Base-by-base conservation (phyloP, 2,329 filamentous ascomycete species). In the Fusarium dimerum region DNA sequence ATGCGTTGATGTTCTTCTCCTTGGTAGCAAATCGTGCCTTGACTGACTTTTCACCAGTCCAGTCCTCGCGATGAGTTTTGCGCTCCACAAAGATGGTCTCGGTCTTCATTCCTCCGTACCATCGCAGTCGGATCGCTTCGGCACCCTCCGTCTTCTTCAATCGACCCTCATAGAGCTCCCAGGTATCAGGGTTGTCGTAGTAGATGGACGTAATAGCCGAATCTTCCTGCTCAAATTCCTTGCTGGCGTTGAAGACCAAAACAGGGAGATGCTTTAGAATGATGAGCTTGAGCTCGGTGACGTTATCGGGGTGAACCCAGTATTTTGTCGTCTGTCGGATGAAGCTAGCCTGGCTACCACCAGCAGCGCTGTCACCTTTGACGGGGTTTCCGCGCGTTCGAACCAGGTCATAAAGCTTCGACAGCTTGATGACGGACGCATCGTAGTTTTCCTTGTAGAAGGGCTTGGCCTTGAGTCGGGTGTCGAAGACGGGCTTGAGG, bases 381-480 rank as follows among this genome's bases (percentile, higher is more conserved):
- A 91, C 86, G 0, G 94, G 94, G 69, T 95, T 93, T 52, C 94
- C 94, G 62, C 93, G 84, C 3, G 93, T 99, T 50, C 94, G 86
- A 15, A 97, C 94, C 40, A 95, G 81, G 71, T 99, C 93, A 77
- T 97, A 99, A 50, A 97, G 84, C 73, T 88, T 93, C 18, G 94
- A 99, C 32, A 99, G 84, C 74, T 95, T 92, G 57, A 97, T 88
- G 36, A 99, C 90, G 55, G 96, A 95, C 30, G 88, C 89, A 76
- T 99, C 94, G 74, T 97, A 97, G 74, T 99, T 97, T 70, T 97
- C 93, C 72, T 96, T 95, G 81, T 96, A 99, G 75, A 99, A 99
- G 1, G 94, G 93, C 72, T 96, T 97, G 43, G 92, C 90, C 75
- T 95, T 96, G 68, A 99, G 84, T 52, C 93, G 86, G 40, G 92